Conservation (phyloP, 208 protist genomes). For the Trypanosoma grayi region DNA sequence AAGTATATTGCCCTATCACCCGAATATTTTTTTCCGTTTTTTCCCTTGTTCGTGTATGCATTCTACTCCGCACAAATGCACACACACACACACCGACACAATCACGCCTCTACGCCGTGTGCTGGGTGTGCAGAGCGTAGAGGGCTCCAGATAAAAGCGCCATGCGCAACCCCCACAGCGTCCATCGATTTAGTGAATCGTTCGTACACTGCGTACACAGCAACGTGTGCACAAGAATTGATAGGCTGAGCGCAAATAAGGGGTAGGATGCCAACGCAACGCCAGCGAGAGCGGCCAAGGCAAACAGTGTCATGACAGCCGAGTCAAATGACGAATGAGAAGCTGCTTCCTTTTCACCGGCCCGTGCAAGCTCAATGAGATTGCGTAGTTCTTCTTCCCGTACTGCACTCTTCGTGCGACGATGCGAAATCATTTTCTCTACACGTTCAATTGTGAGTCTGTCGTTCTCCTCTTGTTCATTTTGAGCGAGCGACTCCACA, state of each 20-base stretch:
- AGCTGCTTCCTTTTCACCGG: background rate
- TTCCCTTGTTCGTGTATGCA: background rate
- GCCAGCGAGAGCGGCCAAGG: constrained; percentile 19
- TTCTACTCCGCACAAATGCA: background rate
- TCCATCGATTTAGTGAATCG: constrained; percentile 27
- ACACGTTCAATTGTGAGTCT: constrained; percentile 25
- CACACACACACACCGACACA: background rate
- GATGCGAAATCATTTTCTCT: constrained; percentile 6
- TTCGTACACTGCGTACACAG: constrained; percentile 37
- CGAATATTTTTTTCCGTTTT: background rate
- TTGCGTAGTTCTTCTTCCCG: constrained; percentile 14
- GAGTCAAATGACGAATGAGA: background rate
- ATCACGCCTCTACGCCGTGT: background rate
- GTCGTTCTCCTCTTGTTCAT: constrained; percentile 60
- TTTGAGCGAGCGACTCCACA: constrained; percentile 77
- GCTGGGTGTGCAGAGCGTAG: constrained; percentile 27
- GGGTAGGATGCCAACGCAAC: constrained; percentile 24
- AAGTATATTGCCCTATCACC: constrained; percentile 18
- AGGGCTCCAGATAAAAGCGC: constrained; percentile 32
- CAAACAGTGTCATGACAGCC: constrained; percentile 2
- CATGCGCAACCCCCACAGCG: constrained; percentile 29
- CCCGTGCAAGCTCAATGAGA: constrained; percentile 18
- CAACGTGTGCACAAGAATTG: constrained; percentile 44
- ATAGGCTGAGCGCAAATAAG: constrained; percentile 32
- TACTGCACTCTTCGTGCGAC: constrained; percentile 6